A percentile compares a stretch with the other conserved stretches of the same genome.
These are phyloP conservation scores for Aspergillus niger DNA, from an alignment of 2,329 filamentous ascomycete species.

Conservation along the genomic window DNA sequence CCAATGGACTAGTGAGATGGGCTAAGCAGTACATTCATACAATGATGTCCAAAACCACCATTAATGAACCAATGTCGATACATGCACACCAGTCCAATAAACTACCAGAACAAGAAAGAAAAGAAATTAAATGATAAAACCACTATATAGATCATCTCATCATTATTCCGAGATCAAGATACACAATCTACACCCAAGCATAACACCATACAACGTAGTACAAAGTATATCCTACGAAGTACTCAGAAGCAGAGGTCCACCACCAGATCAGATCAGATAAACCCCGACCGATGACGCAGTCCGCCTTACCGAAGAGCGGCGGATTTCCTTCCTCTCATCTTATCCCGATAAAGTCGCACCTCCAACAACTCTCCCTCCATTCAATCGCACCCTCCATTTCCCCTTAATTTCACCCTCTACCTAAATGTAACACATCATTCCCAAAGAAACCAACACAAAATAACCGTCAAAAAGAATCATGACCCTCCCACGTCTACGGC, in stretches of 20 bases:
- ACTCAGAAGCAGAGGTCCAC: neutral
- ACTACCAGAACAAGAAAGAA: too few relatives aligned
- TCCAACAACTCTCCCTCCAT: conserved; percentile 2
- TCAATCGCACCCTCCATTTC: neutral
- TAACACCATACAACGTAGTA: neutral
- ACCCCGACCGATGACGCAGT: conserved; percentile 25
- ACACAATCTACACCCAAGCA: neutral
- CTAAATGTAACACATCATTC: neutral
- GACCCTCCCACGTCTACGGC: conserved; percentile 24
- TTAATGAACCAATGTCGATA: neutral
- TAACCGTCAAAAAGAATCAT: neutral
- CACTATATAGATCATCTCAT: too few relatives aligned
- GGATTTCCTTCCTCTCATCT: conserved; percentile 12
- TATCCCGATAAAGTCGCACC: neutral
- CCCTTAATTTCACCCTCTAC: neutral
- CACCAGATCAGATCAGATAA: conserved; percentile 15
- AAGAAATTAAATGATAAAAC: too few relatives aligned
- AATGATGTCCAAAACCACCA: neutral
- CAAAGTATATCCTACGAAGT: neutral
- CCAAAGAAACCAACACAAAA: neutral
- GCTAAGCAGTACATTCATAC: neutral
- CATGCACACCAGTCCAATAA: neutral
- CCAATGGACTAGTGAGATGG: neutral
- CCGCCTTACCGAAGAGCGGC: conserved; percentile 20
- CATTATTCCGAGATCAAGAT: too few relatives aligned